Evolutionary conservation across 1,284 basidiomycete species (phyloP).

Genomic region (Ganoderma leucocontextum): DNA sequence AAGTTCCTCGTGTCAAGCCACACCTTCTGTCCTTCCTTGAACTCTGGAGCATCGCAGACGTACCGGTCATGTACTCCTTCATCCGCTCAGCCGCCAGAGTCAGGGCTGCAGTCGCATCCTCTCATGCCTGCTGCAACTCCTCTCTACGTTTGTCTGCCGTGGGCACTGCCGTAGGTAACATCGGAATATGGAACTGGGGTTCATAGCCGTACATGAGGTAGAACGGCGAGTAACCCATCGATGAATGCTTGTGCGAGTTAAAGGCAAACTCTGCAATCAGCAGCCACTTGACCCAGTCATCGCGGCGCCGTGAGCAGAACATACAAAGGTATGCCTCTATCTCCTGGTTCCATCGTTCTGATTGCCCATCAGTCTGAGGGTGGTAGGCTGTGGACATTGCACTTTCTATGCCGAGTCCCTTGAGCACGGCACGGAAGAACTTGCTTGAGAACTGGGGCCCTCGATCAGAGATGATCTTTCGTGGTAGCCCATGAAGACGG

Average conservation of each 20-base stretch:
- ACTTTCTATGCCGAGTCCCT: conserved; percentile 17
- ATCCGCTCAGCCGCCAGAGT: too few species aligned
- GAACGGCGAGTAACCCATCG: not conserved
- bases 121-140: too few species aligned
- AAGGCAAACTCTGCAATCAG: conserved; percentile 9
- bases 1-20: too few species aligned
- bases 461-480: conserved; percentile 44
- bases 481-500: conserved; percentile 40
- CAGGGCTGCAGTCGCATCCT: too few species aligned
- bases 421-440: conserved; percentile 15
- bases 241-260: not conserved
- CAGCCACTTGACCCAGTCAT: conserved; percentile 13
- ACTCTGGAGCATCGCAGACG: too few species aligned
- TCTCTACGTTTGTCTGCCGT: too few species aligned
- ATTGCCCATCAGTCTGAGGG: conserved; percentile 44
- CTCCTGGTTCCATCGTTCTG: conserved; percentile 41
- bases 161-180: not conserved
- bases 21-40: too few species aligned
- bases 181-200: not conserved
- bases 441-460: conserved; percentile 46
- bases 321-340: conserved; percentile 37
- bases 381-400: conserved; percentile 38
- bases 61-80: too few species aligned
- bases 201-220: conserved; percentile 1
- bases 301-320: conserved; percentile 15